Percentiles rank a stretch among this genome's conserved stretches.
Conservation (phyloP, 2,329 filamentous ascomycete genomes). For the Didymella sp. region DNA sequence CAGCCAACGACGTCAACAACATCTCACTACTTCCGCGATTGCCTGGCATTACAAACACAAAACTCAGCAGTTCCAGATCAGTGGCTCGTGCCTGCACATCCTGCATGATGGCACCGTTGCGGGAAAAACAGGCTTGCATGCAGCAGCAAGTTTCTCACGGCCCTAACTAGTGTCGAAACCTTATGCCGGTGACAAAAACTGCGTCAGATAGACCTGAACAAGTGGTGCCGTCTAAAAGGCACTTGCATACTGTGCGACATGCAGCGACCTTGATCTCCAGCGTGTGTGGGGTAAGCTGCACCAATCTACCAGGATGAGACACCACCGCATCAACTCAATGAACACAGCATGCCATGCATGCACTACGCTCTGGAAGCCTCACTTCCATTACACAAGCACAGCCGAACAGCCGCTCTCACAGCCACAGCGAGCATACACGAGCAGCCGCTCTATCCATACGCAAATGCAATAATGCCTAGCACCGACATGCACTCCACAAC, state of each 20-base stretch:
- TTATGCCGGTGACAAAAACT: background rate
- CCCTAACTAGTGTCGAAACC: background rate
- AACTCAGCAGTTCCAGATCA: constrained; percentile 5
- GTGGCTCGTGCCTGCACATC: constrained; percentile 12
- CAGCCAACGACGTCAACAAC: background rate
- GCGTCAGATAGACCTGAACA: background rate
- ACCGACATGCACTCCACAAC: background rate
- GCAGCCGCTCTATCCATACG: background rate
- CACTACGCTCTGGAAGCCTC: constrained; percentile 3
- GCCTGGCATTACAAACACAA: background rate
- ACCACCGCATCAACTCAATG: constrained; percentile 2
- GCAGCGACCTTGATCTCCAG: background rate
- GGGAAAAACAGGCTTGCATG: constrained; percentile 1
- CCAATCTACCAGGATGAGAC: background rate
- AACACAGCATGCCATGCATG: constrained; percentile 12
- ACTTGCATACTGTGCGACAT: background rate
- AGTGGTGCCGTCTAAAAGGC: background rate
- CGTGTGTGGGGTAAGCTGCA: constrained; percentile 8
- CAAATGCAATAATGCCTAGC: too few species aligned
- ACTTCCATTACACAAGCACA: constrained; percentile 13
- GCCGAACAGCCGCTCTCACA: constrained; percentile 7
- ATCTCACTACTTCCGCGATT: background rate
- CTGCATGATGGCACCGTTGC: constrained; percentile 4
- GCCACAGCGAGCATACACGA: constrained; percentile 4
- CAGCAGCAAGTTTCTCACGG: background rate